These are phyloP conservation scores for Sporothrix phasma DNA, from an alignment of 2,329 filamentous ascomycete species.

Conservation along the genomic window DNA sequence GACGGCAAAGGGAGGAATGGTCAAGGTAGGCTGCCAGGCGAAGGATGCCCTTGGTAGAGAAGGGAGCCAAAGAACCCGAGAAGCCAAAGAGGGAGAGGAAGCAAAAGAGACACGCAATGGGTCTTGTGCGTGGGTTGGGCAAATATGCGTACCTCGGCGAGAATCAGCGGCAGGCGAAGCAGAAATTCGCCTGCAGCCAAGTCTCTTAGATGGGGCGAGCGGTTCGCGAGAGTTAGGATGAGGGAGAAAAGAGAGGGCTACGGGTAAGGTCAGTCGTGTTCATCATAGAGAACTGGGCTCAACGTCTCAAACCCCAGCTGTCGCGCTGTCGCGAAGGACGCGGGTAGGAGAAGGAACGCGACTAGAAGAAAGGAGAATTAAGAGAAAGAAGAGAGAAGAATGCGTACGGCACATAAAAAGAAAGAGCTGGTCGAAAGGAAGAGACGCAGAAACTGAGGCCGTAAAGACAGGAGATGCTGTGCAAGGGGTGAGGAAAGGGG, in stretches of 20 bases:
- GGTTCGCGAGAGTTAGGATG: background rate
- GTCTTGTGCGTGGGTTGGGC: background rate
- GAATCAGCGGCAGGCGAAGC: slow-evolving; percentile 20
- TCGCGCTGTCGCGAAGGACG: background rate
- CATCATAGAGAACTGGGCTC: background rate
- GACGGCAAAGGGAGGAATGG: background rate
- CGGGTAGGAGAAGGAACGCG: background rate
- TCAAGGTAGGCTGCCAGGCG: background rate
- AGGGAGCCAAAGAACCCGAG: background rate
- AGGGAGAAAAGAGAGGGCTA: background rate
- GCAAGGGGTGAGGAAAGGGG: background rate
- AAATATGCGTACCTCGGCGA: slow-evolving; percentile 15
- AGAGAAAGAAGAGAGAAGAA: background rate
- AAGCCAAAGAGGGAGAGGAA: background rate
- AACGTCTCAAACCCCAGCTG: background rate
- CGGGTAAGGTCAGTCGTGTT: background rate
- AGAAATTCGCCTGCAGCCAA: slow-evolving; percentile 17
- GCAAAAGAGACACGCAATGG: background rate
- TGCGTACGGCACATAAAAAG: too few species aligned
- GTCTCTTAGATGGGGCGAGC: slow-evolving; percentile 13
- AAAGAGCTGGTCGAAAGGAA: too few species aligned
- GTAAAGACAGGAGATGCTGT: background rate
- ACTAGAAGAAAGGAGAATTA: background rate
- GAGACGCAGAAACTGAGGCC: background rate
- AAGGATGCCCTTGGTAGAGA: background rate